Percentiles rank a stretch among this genome's conserved stretches.
These are phyloP conservation scores for Suhomyces bribrorum DNA, from an alignment of 1,139 yeast species.

Conservation along the genomic window DNA sequence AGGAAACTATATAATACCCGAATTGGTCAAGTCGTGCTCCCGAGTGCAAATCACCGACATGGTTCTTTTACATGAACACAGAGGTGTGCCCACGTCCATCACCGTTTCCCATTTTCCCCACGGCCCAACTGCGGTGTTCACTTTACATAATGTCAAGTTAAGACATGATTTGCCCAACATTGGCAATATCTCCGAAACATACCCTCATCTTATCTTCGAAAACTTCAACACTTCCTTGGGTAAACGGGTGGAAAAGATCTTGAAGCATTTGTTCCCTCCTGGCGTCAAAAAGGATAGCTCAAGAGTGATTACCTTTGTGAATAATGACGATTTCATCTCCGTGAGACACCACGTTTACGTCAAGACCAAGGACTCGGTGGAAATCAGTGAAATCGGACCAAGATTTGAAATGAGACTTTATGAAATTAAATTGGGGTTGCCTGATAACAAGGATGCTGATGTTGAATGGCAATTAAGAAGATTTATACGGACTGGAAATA, in stretches of 20 bases:
- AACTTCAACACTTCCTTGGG: slow-evolving; percentile 87
- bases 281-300: slow-evolving; percentile 91
- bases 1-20: slow-evolving; percentile 88
- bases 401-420: slow-evolving; percentile 93
- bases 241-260: slow-evolving; percentile 71
- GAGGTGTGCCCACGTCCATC: slow-evolving; percentile 96
- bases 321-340: slow-evolving; percentile 85
- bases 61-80: slow-evolving; percentile 86
- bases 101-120: slow-evolving; percentile 96
- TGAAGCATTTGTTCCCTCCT: slow-evolving; percentile 92
- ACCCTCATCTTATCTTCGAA: slow-evolving; percentile 92
- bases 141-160: slow-evolving; percentile 89
- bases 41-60: slow-evolving; percentile 72
- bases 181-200: slow-evolving; percentile 87
- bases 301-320: slow-evolving; percentile 87
- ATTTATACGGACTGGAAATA: slow-evolving; percentile 90
- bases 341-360: slow-evolving; percentile 96
- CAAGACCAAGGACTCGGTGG: slow-evolving; percentile 83
- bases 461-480: slow-evolving; percentile 95
- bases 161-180: slow-evolving; percentile 88
- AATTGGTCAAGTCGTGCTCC: slow-evolving; percentile 81
- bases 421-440: slow-evolving; percentile 84
- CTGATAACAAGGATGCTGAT: slow-evolving; percentile 97
- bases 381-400: slow-evolving; percentile 97
- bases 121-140: slow-evolving; percentile 95